Evolutionary conservation across 306 rosid species (phyloP), one percentile per base, ranked within the genome.

Genomic region (Sphenostylis stenocarpa): DNA sequence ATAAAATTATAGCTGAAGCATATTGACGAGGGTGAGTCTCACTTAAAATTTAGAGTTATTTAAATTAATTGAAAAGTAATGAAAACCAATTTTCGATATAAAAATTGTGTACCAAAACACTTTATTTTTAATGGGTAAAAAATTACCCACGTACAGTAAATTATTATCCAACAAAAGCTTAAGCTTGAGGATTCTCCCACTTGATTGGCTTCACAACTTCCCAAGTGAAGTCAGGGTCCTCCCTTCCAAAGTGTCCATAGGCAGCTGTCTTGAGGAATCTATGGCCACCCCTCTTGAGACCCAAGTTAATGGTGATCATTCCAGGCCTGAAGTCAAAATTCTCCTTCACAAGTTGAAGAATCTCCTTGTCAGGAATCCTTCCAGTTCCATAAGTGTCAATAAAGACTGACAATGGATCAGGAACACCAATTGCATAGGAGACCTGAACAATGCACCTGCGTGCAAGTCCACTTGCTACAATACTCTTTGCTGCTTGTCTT

Each of bases 391-490:
- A 63, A 63, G 16, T 17, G 69, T 63, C 43, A 63, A 80, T 64
- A 43, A 72, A 80, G 3, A 80, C 79, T 12, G 79, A 80, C 67
- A 80, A 80, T 6, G 83, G 83, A 29, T 80, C 79, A 8, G 83
- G 83, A 17, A 80, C 83, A 52, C 83, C 83, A 49, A 80, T 80
- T 15, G 74, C 83, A 55, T 72, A 80, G 28, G 83, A 80, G 31
- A 80, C 79, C 24, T 80, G 83, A 51, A 80, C 83, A 39, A 79
- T 15, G 48, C 83, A 79, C 68, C 83, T 63, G 9, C 83, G 61
- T 9, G 83, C 83, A 63, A 79, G 83, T n/a, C 71, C 82, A 70
- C 41, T 60, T 60, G 77, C 77, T 4, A 63, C 69, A 63, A 63
- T 63, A 17, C 48, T 63, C 70, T 63, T 63, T 36, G 70, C 70